Conservation (phyloP, 2,329 filamentous ascomycete genomes). For the Aspergillus ochraceoroseus region DNA sequence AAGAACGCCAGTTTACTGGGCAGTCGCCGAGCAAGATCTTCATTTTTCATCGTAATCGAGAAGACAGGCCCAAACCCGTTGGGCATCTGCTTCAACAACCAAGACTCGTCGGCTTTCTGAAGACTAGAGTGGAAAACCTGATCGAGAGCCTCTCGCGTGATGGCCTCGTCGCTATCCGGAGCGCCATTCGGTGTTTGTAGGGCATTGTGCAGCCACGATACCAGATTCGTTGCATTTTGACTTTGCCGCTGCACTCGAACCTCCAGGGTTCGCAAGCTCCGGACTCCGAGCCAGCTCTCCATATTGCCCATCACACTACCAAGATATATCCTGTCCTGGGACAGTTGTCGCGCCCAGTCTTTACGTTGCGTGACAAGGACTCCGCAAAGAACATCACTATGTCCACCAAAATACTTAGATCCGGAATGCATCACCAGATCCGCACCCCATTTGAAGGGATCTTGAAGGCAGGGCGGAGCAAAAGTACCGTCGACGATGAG, state of each 20-base stretch:
- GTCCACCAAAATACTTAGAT: conserved; percentile 94
- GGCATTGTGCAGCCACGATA: conserved; percentile 62
- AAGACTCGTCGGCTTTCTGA: conserved; percentile 63
- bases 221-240: conserved; percentile 62
- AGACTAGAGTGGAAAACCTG: conserved; percentile 72
- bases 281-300: conserved; percentile 86
- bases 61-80: conserved; percentile 88
- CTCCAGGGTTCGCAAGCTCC: conserved; percentile 80
- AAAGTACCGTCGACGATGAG: conserved; percentile 89
- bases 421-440: conserved; percentile 89
- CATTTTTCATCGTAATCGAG: conserved; percentile 60
- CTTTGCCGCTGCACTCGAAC: conserved; percentile 75
- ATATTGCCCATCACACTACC: conserved; percentile 83
- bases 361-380: conserved; percentile 62
- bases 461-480: conserved; percentile 80
- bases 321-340: conserved; percentile 66
- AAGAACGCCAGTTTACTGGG: conserved; percentile 78
- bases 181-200: conserved; percentile 39
- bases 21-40: conserved; percentile 59
- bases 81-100: conserved; percentile 86
- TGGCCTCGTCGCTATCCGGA: conserved; percentile 40
- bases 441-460: conserved; percentile 75
- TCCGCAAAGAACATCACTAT: conserved; percentile 89
- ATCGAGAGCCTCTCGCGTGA: conserved; percentile 53
- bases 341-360: conserved; percentile 58